These are phyloP conservation scores for Trematosphaeria pertusa DNA, from an alignment of 2,329 filamentous ascomycete species.

Conservation along the genomic window DNA sequence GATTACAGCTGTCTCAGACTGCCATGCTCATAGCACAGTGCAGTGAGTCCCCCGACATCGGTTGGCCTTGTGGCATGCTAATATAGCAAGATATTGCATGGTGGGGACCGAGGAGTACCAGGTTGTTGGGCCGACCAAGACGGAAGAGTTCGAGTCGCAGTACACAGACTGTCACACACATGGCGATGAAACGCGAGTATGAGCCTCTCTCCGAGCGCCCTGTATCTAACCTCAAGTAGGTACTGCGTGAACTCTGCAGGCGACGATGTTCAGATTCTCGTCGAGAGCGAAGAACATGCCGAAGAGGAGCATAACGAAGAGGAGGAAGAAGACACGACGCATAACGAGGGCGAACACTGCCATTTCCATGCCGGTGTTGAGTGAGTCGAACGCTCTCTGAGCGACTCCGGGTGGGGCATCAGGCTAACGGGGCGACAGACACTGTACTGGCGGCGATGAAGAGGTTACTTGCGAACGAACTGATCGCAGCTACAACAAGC, in stretches of 20 bases:
- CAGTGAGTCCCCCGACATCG: constrained; percentile 44
- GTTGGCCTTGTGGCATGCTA: constrained; percentile 12
- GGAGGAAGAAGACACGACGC: constrained; percentile 17
- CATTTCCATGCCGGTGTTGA: constrained; percentile 80
- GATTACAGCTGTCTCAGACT: constrained; percentile 59
- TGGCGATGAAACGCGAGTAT: constrained; percentile 61
- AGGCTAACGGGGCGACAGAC: constrained; percentile 51
- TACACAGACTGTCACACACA: constrained; percentile 73
- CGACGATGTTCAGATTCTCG: constrained; percentile 65
- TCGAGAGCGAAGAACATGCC: constrained; percentile 41
- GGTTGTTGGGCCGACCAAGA: constrained; percentile 61
- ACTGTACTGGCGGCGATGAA: constrained; percentile 63
- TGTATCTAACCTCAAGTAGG: no score
- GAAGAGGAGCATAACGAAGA: constrained; percentile 27
- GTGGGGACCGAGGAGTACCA: constrained; percentile 52
- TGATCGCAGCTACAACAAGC: constrained; percentile 69
- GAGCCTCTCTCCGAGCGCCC: not conserved
- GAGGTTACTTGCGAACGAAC: constrained; percentile 55
- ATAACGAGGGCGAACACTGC: constrained; percentile 50
- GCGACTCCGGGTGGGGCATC: no score
- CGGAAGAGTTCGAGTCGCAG: constrained; percentile 62
- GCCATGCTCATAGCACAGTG: constrained; percentile 57
- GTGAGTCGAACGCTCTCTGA: constrained; percentile 54
- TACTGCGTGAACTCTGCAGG: constrained; percentile 68
- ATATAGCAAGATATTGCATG: constrained; percentile 51